Evolutionary conservation across 2,329 filamentous ascomycete species (phyloP), one percentile per base, ranked within the genome.

Genomic region (Pyrenophora graminea): DNA sequence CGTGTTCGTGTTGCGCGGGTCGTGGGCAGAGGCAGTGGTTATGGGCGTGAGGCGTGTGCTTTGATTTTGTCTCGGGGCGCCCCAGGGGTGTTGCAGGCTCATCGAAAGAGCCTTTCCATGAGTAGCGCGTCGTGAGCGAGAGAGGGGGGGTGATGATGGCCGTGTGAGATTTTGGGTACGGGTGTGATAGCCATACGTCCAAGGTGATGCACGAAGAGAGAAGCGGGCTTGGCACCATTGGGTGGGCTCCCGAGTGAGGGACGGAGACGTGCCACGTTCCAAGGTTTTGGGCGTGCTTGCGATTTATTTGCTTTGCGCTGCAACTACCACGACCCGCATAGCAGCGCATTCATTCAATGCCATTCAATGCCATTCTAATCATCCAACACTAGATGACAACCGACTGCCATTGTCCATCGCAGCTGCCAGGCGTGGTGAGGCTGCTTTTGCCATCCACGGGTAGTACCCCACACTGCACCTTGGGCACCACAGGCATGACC

Each of bases 21-120:
- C 71, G 59, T 76, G 74, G 51, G 75, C 73, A 58, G 76, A 76
- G 54, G 74, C 78, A 61, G 63, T 65, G 62, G 82, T 80, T 66
- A 85, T 80, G 69, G 83, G 82, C 64, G 83, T 79, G 69, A 82
- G 80, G 68, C 82, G 81, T 71, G 78, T 74, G 72, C 73, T 77
- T 64, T 80, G 77, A 70, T 80, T 79, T 70, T 79, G 79, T 71
- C 76, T 75, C 68, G 79, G 76, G 70, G 77, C 75, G 76, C 79
- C 80, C 82, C 82, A 84, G 71, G 79, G 76, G 72, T 79, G 79
- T 76, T 81, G 79, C 76, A 82, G 77, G 74, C 71, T 76, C 73
- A 75, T 76, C 75, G 72, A 72, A 72, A 67, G 64, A 68, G 66
- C 61, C 66, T 65, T 73, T 68, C 72, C 73, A 75, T 75, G 63